A percentile compares a stretch with the other conserved stretches of the same genome.
phyloP scores from a whole-genome alignment of 106 monocot genomes.

The Dioscorea alata region DNA sequence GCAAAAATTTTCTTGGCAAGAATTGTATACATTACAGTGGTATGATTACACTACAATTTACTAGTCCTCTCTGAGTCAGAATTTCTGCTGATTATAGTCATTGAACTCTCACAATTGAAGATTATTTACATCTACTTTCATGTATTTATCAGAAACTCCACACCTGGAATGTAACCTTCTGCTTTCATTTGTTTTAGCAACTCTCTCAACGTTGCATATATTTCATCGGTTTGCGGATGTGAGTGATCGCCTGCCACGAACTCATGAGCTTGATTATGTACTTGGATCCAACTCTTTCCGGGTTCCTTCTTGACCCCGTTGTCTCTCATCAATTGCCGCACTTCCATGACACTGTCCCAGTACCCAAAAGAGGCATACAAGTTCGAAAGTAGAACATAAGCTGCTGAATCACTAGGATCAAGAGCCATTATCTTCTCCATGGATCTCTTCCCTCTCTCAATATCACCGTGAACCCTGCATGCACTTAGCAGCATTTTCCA shows the following conservation, averaged over 20 bases:
- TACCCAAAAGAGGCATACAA: constrained; percentile 16
- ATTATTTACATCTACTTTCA: no score
- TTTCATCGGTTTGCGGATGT: constrained; percentile 30
- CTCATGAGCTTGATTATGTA: constrained; percentile 16
- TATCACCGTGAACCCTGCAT: constrained; percentile 45
- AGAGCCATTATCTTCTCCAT: constrained; percentile 28
- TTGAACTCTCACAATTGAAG: no score
- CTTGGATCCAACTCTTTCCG: constrained; percentile 45
- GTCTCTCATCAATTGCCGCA: constrained; percentile 27
- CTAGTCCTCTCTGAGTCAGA: no score
- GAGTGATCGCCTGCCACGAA: constrained; percentile 30
- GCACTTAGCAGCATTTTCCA: constrained; percentile 35
- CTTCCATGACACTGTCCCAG: constrained; percentile 12
- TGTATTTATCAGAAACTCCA: not conserved
- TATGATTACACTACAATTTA: no score
- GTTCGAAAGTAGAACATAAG: constrained; percentile 40
- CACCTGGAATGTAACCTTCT: constrained; percentile 15
- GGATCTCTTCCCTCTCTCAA: constrained; percentile 24
- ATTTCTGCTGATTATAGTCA: no score
- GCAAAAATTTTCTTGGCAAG: no score
- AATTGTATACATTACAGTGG: no score
- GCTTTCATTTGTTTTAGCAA: constrained; percentile 26
- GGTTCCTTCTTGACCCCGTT: constrained; percentile 41
- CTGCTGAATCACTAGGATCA: constrained; percentile 35
- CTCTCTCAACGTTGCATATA: constrained; percentile 12